Evolutionary conservation across 1,284 basidiomycete genomes (phyloP).

Genomic region (Leccinum griseonigrum): DNA sequence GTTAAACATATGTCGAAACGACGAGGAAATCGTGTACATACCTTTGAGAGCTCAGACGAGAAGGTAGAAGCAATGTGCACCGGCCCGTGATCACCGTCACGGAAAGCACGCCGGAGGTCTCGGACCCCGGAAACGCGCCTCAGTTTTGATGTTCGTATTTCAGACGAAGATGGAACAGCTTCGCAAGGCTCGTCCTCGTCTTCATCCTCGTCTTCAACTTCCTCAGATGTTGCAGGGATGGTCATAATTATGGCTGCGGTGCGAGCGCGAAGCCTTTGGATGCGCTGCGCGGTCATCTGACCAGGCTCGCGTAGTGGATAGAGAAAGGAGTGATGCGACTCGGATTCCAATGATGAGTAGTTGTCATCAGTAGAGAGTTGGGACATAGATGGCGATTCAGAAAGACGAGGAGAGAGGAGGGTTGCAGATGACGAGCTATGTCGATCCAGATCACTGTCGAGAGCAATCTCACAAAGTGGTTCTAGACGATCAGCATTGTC

Average conservation of each 20-base stretch:
- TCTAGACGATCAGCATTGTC: slow-evolving; percentile 7
- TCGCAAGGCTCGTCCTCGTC: slow-evolving; percentile 7
- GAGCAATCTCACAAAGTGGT: slow-evolving; percentile 11
- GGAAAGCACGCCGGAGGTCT: slow-evolving; percentile 28
- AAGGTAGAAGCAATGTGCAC: slow-evolving; percentile 7
- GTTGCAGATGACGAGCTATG: slow-evolving; percentile 23
- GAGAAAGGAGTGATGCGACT: slow-evolving; percentile 10
- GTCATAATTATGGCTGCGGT: slow-evolving; percentile 27
- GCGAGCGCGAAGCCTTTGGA: slow-evolving; percentile 26
- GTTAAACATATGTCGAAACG: slow-evolving; percentile 4
- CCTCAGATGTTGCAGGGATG: slow-evolving; percentile 28
- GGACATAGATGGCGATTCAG: slow-evolving; percentile 3
- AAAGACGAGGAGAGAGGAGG: slow-evolving; percentile 19
- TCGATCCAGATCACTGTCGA: slow-evolving; percentile 20
- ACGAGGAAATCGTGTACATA: slow-evolving; percentile 10
- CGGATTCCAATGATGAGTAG: slow-evolving; percentile 11
- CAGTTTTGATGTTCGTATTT: slow-evolving; percentile 13
- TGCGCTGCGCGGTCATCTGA: slow-evolving; percentile 24
- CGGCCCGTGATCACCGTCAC: slow-evolving; percentile 9
- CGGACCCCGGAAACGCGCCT: slow-evolving; percentile 26
- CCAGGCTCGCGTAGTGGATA: slow-evolving; percentile 26
- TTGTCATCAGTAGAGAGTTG: slow-evolving; percentile 6
- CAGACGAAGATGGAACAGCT: background rate
- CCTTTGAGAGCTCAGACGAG: slow-evolving; percentile 19
- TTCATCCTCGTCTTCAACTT: slow-evolving; percentile 8